Evolutionary conservation across 2,329 filamentous ascomycete species (phyloP).

Genomic region (Coniochaeta ligniaria): DNA sequence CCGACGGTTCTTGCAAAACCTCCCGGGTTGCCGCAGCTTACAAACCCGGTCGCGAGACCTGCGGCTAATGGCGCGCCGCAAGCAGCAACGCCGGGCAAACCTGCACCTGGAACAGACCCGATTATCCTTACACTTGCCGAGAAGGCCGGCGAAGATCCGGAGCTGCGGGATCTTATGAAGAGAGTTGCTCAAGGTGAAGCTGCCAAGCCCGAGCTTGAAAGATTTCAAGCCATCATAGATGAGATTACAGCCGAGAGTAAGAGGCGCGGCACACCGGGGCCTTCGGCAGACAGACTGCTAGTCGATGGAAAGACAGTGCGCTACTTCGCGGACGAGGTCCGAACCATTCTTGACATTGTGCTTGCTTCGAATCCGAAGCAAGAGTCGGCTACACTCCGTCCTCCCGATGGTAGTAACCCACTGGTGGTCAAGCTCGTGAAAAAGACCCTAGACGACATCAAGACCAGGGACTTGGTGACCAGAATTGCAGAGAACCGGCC

Average conservation of each 20-base stretch:
- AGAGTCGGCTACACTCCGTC: conserved; percentile 42
- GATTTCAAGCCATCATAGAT: conserved; percentile 76
- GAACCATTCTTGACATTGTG: conserved; percentile 50
- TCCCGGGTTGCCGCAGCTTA: background rate
- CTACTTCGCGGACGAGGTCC: conserved; percentile 53
- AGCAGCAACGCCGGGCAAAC: conserved; percentile 17
- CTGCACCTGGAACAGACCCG: conserved; percentile 48
- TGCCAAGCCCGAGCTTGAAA: conserved; percentile 60
- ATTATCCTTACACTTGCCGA: conserved; percentile 76
- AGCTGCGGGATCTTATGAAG: conserved; percentile 74
- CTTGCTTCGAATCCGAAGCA: conserved; percentile 51
- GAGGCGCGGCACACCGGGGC: conserved; percentile 41
- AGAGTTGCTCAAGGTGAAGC: conserved; percentile 72
- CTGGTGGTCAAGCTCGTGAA: conserved; percentile 51
- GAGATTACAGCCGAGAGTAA: conserved; percentile 60
- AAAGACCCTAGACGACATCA: conserved; percentile 45
- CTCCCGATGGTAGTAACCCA: conserved; percentile 46
- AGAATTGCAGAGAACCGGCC: conserved; percentile 46
- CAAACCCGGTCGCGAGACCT: conserved; percentile 5
- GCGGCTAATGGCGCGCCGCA: conserved; percentile 11
- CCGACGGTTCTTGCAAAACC: background rate
- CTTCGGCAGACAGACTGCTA: conserved; percentile 46
- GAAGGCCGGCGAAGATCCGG: conserved; percentile 63
- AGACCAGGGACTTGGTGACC: conserved; percentile 41
- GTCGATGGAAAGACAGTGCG: conserved; percentile 50